Evolutionary conservation across 306 rosid genomes (phyloP).

Genomic region (Herpetospermum pedunculosum): DNA sequence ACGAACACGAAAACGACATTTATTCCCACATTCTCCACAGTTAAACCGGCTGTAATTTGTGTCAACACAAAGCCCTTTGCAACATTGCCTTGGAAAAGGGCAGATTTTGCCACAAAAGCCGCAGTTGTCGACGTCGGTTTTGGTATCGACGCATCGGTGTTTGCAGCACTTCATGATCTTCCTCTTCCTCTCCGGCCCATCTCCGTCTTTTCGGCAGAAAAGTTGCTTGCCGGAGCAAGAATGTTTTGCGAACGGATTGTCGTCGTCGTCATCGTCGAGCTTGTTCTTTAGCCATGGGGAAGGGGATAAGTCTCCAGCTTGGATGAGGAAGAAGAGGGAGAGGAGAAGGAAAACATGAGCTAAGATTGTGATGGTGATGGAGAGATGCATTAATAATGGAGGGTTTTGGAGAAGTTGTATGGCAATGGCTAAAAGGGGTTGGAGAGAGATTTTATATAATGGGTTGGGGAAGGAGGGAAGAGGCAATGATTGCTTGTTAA

Average conservation of each 20-base stretch:
- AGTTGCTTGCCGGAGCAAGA: constrained; percentile 19
- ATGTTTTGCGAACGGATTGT: not conserved
- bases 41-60: constrained; percentile 27
- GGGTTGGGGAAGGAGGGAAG: not conserved
- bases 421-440: not conserved
- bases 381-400: not conserved
- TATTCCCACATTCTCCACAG: constrained; percentile 62
- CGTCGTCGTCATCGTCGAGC: not conserved
- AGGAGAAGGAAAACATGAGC: not conserved
- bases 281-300: constrained; percentile 1
- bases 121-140: constrained; percentile 37
- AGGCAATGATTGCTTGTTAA: not conserved
- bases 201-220: constrained; percentile 15
- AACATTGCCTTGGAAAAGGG: constrained; percentile 38
- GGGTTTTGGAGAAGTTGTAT: not conserved
- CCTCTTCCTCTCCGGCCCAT: not conserved
- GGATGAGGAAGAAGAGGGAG: not conserved
- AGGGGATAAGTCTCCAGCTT: not conserved
- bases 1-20: constrained; percentile 24
- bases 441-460: not conserved
- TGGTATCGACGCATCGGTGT: constrained; percentile 40
- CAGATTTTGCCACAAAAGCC: constrained; percentile 41
- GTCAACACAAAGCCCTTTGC: constrained; percentile 37
- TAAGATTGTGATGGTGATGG: not conserved
- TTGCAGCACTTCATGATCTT: constrained; percentile 29